Base-by-base conservation (phyloP, 2,329 filamentous ascomycete species). In the Magnaporthiopsis rhizophila region DNA sequence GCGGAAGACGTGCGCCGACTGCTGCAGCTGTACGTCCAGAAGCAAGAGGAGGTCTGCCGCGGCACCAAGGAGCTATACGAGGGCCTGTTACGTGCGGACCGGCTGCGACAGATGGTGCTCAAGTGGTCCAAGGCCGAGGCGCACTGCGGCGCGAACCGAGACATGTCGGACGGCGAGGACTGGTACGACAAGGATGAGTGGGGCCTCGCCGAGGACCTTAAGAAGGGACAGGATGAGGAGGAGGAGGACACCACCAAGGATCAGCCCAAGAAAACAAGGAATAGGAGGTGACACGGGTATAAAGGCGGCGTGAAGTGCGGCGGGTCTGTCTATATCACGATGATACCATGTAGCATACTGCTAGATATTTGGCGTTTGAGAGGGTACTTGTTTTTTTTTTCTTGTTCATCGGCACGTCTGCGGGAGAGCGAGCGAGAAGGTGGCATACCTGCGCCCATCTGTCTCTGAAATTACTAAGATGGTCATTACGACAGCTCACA, bases 151-250 rank as follows among this genome's bases (percentile, higher is more conserved):
- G 72, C 79, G 24, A 86, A 87, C 72, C 75, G 87, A 62, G 90
- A 93, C 74, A 87, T 95, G 87, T 92, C 89, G 62, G 91, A 96
- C 72, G 90, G 90, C 13, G 91, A 96, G 78, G 91, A 96, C 73
- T 96, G 90, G 89, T 93, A 92, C 72, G 91, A 96, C 74, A 85
- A 85, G 71, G 88, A 91, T 63, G 89, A 91, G 76, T 94, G 90
- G 90, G 85, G 84, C 0, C 74, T 95, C 61, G 83, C 85, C 11
- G 88, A 90, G 66, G 88, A 90, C 68, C 77, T 94, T 9, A 89
- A 91, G 74, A 95, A 95, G 77, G 91, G 91, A 0, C 88, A 90
- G 70, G 89, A 92, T 67, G 88, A 90, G 72, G 91, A 94, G 71
- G 91, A 95, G 72, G 90, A 94, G 72, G 90, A 92, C 67, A 78